A percentile compares a stretch with the other conserved stretches of the same genome.
Evolutionary conservation across 441 rosid genomes (phyloP).

Genomic region (Gossypium laxum): DNA sequence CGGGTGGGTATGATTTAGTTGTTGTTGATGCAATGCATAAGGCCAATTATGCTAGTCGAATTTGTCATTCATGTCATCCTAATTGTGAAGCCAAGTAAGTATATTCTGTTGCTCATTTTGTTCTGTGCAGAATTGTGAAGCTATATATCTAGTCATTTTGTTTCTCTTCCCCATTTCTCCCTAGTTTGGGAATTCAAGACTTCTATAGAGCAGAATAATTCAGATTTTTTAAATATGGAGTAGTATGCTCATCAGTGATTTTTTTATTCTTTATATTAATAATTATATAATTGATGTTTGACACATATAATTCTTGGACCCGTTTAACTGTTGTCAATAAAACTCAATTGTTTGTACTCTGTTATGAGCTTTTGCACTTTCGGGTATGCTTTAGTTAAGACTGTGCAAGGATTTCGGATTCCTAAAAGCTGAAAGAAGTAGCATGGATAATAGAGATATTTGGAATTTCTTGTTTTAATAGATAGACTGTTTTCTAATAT

Average conservation of each 20-base stretch:
- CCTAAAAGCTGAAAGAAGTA: slow-evolving; percentile 8
- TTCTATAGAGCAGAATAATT: neutral
- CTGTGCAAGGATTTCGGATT: neutral
- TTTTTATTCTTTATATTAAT: neutral
- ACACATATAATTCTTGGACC: neutral
- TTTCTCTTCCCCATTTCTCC: neutral
- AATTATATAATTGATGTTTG: neutral
- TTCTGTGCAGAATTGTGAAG: neutral
- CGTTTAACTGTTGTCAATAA: neutral
- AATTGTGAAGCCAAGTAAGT: slow-evolving; percentile 98
- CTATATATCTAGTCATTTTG: neutral
- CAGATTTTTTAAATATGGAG: neutral
- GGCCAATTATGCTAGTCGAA: slow-evolving; percentile 97
- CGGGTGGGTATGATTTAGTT: slow-evolving; percentile 96
- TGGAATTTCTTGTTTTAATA: neutral
- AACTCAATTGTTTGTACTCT: neutral
- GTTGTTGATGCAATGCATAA: slow-evolving; percentile 99
- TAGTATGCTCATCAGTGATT: neutral
- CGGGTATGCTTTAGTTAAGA: neutral
- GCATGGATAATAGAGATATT: neutral
- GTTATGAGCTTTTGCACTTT: neutral
- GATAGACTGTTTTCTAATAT: neutral
- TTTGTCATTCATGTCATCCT: slow-evolving; percentile 98
- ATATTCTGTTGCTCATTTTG: slow-evolving; percentile 13
- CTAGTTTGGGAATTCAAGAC: neutral